Conservation (phyloP, 805 yeast species). For the Brettanomyces bruxellensis region DNA sequence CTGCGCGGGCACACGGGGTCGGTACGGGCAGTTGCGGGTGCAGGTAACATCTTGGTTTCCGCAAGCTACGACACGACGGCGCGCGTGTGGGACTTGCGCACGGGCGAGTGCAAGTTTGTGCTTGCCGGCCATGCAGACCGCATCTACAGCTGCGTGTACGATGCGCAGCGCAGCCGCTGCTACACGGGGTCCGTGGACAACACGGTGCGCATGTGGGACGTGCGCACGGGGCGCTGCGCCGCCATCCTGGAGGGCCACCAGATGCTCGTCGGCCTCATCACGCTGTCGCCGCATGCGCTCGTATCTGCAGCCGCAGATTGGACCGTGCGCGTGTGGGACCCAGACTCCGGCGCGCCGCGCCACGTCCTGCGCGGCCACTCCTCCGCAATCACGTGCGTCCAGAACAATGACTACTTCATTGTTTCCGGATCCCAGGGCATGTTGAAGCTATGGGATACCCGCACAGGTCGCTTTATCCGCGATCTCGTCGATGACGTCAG, state of each 20-base stretch:
- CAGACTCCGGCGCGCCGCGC: conserved; percentile 57
- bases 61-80: conserved; percentile 89
- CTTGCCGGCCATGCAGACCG: conserved; percentile 79
- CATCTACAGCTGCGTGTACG: conserved; percentile 84
- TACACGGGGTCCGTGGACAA: conserved; percentile 89
- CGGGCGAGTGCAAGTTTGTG: conserved; percentile 63
- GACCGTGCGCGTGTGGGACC: conserved; percentile 88
- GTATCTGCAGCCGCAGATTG: conserved; percentile 97
- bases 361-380: conserved; percentile 73
- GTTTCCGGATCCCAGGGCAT: conserved; percentile 86
- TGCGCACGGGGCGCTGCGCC: conserved; percentile 62
- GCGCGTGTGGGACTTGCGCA: conserved; percentile 83
- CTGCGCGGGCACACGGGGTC: conserved; percentile 70
- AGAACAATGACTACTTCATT: conserved; percentile 73
- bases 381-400: conserved; percentile 88
- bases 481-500: conserved; percentile 66
- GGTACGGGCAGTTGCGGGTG: conserved; percentile 82
- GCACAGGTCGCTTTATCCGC: conserved; percentile 65
- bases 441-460: conserved; percentile 80
- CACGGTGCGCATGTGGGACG: conserved; percentile 83
- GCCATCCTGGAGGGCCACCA: conserved; percentile 79
- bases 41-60: conserved; percentile 73
- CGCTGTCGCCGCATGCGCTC: conserved; percentile 62
- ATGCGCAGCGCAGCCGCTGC: conserved; percentile 66
- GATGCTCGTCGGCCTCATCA: conserved; percentile 80